Conservation (phyloP, 768 basidiomycete species). For the Tulasnella sp. region DNA sequence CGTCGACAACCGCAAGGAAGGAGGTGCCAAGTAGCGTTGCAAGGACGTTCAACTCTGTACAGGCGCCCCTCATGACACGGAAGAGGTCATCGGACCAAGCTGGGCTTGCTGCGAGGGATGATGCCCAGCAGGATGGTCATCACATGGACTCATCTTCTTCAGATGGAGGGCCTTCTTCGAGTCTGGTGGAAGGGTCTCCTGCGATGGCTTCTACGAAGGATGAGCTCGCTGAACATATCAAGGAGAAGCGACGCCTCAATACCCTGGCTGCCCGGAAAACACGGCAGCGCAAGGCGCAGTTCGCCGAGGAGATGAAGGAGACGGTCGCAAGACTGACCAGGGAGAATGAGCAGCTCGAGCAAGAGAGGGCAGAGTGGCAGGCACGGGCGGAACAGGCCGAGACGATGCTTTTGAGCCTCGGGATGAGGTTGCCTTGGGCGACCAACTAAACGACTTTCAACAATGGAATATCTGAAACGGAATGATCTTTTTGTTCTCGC, state of each 20-base stretch:
- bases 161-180: not conserved
- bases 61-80: not conserved
- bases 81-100: conserved; percentile 38
- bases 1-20: conserved; percentile 70
- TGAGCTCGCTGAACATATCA: conserved; percentile 37
- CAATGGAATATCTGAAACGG: no score
- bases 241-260: conserved; percentile 70
- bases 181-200: not conserved
- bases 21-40: conserved; percentile 54
- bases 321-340: not conserved
- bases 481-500: no score
- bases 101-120: not conserved
- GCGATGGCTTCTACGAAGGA: not conserved
- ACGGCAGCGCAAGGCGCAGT: conserved; percentile 60
- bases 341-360: not conserved
- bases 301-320: conserved; percentile 37
- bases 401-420: not conserved
- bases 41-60: not conserved
- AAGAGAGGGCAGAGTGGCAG: not conserved
- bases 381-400: not conserved
- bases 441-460: no score
- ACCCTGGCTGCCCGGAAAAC: conserved; percentile 76
- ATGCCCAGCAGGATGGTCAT: conserved; percentile 25
- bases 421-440: no score
- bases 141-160: not conserved